A percentile compares a stretch with the other conserved stretches of the same genome.
Evolutionary conservation across 495 filamentous ascomycete genomes (phyloP).

Genomic region (Hyphodiscus hymeniophilus): DNA sequence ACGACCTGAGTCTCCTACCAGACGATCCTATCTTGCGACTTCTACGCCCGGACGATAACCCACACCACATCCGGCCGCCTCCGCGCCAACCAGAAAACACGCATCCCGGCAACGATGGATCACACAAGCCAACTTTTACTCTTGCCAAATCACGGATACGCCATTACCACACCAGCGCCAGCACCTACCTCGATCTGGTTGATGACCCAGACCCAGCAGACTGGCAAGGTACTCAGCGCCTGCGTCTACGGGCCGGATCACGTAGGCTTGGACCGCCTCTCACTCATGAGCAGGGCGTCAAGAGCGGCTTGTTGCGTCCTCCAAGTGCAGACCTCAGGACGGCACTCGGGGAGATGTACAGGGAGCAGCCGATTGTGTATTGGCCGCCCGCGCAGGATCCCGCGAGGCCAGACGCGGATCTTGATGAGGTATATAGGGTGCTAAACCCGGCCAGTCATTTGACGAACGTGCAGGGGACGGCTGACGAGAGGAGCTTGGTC

Average conservation of each 20-base stretch:
- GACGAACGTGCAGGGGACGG: conserved; percentile 40
- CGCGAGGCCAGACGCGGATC: conserved; percentile 26
- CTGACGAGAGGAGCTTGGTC: conserved; percentile 57
- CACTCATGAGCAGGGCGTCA: not conserved
- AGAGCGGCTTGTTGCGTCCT: conserved; percentile 9
- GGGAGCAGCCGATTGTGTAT: conserved; percentile 38
- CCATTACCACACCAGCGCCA: conserved; percentile 47
- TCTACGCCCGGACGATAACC: conserved; percentile 28
- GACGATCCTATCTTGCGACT: conserved; percentile 28
- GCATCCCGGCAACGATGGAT: conserved; percentile 38
- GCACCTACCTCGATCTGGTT: conserved; percentile 60
- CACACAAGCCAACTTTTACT: conserved; percentile 37
- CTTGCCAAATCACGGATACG: conserved; percentile 51
- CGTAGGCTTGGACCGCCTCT: conserved; percentile 31
- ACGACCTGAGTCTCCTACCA: conserved; percentile 16
- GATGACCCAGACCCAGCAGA: conserved; percentile 40
- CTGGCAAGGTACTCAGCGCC: conserved; percentile 33
- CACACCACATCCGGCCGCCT: conserved; percentile 29
- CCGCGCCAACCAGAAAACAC: conserved; percentile 28
- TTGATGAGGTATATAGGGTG: conserved; percentile 41
- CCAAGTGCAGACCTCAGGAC: conserved; percentile 13
- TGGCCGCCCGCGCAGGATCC: conserved; percentile 45
- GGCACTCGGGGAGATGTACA: conserved; percentile 40
- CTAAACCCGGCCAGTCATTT: conserved; percentile 46
- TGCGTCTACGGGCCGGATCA: conserved; percentile 46